Conservation (phyloP, 805 yeast species). For the Candida oleophila region DNA sequence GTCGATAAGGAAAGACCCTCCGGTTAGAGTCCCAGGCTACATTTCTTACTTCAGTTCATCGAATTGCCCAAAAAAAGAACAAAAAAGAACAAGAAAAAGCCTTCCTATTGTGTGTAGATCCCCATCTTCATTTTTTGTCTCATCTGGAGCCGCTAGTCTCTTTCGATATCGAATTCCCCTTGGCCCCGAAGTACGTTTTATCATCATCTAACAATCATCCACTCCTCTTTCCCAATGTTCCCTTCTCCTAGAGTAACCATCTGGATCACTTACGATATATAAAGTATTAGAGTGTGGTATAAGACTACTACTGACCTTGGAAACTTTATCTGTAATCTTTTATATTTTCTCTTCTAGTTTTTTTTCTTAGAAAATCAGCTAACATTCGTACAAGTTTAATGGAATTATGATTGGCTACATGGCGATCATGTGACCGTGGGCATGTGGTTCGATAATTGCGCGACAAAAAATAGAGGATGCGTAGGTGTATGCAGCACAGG, state of each 20-base stretch:
- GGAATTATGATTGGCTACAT: conserved; percentile 11
- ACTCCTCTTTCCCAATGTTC: too few species aligned
- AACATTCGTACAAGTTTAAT: conserved; percentile 10
- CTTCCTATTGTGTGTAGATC: too few species aligned
- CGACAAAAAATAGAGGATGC: not conserved
- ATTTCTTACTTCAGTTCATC: too few species aligned
- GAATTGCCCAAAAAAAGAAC: too few species aligned
- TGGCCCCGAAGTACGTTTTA: too few species aligned
- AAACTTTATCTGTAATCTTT: not conserved
- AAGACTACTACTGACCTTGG: not conserved
- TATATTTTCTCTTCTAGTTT: not conserved
- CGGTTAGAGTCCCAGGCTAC: too few species aligned
- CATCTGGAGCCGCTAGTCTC: too few species aligned
- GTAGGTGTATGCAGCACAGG: not conserved
- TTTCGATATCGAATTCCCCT: too few species aligned
- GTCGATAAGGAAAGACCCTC: too few species aligned
- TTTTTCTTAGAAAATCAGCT: conserved; percentile 10
- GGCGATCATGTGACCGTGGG: not conserved
- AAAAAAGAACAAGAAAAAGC: too few species aligned
- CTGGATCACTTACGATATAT: not conserved
- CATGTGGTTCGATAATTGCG: not conserved
- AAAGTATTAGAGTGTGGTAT: not conserved
- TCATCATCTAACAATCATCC: too few species aligned
- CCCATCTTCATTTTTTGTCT: too few species aligned
- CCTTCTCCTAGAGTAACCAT: not conserved